A percentile compares a stretch with the other conserved stretches of the same genome.
phyloP scores from a whole-genome alignment of 306 rosid species.

The Fagus sylvatica region DNA sequence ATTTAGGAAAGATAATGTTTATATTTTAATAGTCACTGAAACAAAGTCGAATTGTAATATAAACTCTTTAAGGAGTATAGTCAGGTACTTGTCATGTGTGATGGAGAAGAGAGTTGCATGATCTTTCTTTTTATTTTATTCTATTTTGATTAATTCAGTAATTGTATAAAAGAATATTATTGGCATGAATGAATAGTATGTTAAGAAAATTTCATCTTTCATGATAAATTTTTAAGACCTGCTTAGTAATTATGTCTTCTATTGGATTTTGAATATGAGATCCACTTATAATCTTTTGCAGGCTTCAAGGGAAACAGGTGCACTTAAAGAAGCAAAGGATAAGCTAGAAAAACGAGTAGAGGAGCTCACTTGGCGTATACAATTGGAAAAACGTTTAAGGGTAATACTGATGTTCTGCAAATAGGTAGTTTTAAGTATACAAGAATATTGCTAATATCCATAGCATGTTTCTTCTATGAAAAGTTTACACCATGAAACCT shows the following conservation, averaged over 20 bases:
- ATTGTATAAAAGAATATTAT: not conserved
- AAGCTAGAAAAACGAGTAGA: constrained; percentile 79
- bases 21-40: not conserved
- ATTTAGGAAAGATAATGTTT: not conserved
- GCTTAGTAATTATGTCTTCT: not conserved
- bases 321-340: constrained; percentile 87
- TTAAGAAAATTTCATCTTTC: not conserved
- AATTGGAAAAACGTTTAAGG: constrained; percentile 81
- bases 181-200: not conserved
- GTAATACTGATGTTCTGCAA: constrained; percentile 43
- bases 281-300: constrained; percentile 34
- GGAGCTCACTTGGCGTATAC: constrained; percentile 91
- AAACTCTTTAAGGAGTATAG: not conserved
- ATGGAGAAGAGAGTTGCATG: not conserved
- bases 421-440: constrained; percentile 20
- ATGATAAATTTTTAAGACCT: not conserved
- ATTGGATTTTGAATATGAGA: constrained; percentile 19
- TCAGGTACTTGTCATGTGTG: not conserved
- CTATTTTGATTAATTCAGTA: not conserved
- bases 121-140: not conserved
- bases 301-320: constrained; percentile 92
- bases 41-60: not conserved
- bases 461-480: constrained; percentile 10
- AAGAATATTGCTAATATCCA: constrained; percentile 19
- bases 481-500: constrained; percentile 9